These are phyloP conservation scores for Tanacetum coccineum DNA, from an alignment of 129 eudicot species.

Conservation along the genomic window DNA sequence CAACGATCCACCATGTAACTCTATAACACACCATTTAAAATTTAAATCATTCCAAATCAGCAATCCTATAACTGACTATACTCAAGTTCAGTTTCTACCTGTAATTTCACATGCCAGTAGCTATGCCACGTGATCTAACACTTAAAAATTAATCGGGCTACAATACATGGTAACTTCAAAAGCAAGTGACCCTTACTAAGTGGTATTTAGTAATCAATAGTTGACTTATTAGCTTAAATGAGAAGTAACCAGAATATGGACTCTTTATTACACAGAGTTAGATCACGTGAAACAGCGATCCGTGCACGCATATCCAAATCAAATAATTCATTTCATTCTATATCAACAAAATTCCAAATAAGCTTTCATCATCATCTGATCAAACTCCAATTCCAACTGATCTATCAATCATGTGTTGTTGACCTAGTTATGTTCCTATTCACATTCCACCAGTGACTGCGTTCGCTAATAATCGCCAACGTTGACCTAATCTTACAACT, in stretches of 20 bases:
- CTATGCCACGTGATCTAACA: background rate
- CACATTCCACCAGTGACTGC: background rate
- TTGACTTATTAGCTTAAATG: slow-evolving; percentile 3
- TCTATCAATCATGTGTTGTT: background rate
- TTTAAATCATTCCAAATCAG: background rate
- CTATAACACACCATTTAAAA: slow-evolving; percentile 1
- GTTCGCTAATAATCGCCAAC: too few relatives aligned
- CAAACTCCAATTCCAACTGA: slow-evolving; percentile 4
- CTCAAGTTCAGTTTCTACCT: background rate
- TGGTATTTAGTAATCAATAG: slow-evolving; percentile 5
- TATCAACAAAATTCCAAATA: background rate
- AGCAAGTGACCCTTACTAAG: background rate
- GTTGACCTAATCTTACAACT: background rate
- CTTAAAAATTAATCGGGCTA: background rate
- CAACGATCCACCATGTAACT: background rate
- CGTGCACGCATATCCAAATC: slow-evolving; percentile 9
- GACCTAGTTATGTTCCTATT: background rate
- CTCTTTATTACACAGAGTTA: slow-evolving; percentile 2
- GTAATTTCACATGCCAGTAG: background rate
- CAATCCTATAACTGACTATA: background rate
- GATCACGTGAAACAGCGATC: background rate
- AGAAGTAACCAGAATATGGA: slow-evolving; percentile 1
- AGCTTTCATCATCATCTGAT: background rate
- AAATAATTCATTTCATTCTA: background rate
- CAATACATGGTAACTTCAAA: background rate